Percentiles rank a stretch among this genome's conserved stretches.
Conservation (phyloP, 805 yeast species). For the Candida rishiriensis region DNA sequence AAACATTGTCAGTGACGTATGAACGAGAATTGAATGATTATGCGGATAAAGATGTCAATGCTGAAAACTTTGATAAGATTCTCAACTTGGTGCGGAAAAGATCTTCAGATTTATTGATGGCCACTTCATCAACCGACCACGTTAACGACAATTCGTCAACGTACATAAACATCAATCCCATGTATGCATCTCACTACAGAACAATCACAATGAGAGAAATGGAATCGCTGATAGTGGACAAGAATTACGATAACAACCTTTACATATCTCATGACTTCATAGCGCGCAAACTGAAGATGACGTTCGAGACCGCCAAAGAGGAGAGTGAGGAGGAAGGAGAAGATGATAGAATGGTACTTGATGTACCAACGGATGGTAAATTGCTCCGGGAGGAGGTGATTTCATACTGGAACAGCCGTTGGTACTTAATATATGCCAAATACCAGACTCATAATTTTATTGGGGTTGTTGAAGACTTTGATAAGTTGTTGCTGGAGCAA, state of each 20-base stretch:
- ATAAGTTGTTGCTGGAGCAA: slow-evolving; percentile 9
- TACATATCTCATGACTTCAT: slow-evolving; percentile 10
- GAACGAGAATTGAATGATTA: slow-evolving; percentile 8
- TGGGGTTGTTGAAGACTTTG: slow-evolving; percentile 20
- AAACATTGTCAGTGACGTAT: slow-evolving; percentile 1
- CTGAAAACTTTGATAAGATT: slow-evolving; percentile 9
- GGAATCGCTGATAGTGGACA: slow-evolving; percentile 14
- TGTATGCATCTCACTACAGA: slow-evolving; percentile 10
- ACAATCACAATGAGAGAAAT: slow-evolving; percentile 14
- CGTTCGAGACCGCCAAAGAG: slow-evolving; percentile 16
- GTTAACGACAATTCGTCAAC: slow-evolving; percentile 16
- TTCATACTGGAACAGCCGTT: slow-evolving; percentile 28
- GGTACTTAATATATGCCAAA: slow-evolving; percentile 23
- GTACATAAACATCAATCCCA: slow-evolving; percentile 18
- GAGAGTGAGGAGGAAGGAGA: slow-evolving; percentile 17
- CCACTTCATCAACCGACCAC: slow-evolving; percentile 15
- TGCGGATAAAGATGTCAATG: slow-evolving; percentile 1
- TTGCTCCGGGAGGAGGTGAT: slow-evolving; percentile 16
- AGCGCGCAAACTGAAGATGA: slow-evolving; percentile 16
- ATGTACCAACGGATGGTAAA: slow-evolving; percentile 1
- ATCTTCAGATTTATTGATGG: slow-evolving; percentile 14
- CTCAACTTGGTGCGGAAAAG: slow-evolving; percentile 8
- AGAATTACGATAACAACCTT: slow-evolving; percentile 17
- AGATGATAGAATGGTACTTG: slow-evolving; percentile 12
- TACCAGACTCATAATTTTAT: slow-evolving; percentile 23